phyloP scores from a whole-genome alignment of 2,329 filamentous ascomycete genomes.

The Chaetomium olivaceum region DNA sequence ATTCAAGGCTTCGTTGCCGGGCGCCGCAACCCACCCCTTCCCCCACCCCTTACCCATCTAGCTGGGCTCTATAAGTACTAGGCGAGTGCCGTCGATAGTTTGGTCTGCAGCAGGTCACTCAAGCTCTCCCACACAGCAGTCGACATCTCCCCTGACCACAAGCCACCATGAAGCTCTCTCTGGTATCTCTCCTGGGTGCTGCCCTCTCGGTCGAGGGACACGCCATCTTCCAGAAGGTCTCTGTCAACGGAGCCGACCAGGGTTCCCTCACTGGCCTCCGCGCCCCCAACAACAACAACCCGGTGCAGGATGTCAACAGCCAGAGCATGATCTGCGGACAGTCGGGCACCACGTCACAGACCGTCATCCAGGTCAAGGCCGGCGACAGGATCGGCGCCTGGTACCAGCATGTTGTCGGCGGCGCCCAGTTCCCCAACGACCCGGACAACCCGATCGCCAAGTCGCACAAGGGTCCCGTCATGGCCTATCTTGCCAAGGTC shows the following conservation, averaged over 20 bases:
- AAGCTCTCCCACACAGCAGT: background rate
- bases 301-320: constrained; percentile 52
- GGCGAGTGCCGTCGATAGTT: background rate
- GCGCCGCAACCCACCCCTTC: background rate
- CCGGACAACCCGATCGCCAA: constrained; percentile 56
- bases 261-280: constrained; percentile 49
- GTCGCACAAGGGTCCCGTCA: constrained; percentile 56
- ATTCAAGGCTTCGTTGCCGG: constrained; percentile 16
- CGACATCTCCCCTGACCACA: background rate
- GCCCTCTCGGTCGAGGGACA: constrained; percentile 44
- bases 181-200: constrained; percentile 38
- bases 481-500: constrained; percentile 56
- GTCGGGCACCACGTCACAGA: constrained; percentile 43
- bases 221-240: constrained; percentile 50
- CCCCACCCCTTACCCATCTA: background rate
- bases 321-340: constrained; percentile 53
- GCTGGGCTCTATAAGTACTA: constrained; percentile 24
- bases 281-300: constrained; percentile 53
- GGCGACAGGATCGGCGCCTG: constrained; percentile 54
- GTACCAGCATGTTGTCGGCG: constrained; percentile 57
- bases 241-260: constrained; percentile 48
- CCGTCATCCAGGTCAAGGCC: constrained; percentile 50
- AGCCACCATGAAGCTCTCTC: constrained; percentile 43
- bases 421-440: constrained; percentile 51
- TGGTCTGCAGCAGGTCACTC: constrained; percentile 15